These are phyloP conservation scores for Dipteronia dyeriana DNA, from an alignment of 345 rosid species.

Conservation along the genomic window DNA sequence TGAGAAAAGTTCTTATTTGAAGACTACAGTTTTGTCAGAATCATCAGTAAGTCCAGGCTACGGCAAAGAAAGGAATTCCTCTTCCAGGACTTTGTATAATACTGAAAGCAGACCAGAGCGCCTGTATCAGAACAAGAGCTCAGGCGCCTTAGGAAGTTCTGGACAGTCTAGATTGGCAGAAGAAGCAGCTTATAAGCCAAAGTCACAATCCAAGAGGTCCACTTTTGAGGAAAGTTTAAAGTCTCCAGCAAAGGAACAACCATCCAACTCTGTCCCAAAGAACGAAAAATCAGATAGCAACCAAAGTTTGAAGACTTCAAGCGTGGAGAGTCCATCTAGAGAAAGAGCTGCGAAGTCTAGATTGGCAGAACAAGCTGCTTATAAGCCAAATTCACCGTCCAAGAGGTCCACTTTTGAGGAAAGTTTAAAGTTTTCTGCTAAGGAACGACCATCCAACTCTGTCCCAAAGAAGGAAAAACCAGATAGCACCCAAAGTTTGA, in stretches of 20 bases:
- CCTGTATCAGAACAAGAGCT: conserved; percentile 21
- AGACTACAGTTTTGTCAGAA: conserved; percentile 25
- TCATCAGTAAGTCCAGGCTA: conserved; percentile 17
- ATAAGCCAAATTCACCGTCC: conserved; percentile 18
- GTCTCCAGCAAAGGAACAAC: conserved; percentile 35
- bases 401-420: conserved; percentile 23
- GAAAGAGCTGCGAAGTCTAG: conserved; percentile 38
- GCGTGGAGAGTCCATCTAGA: conserved; percentile 23
- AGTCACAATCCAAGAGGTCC: conserved; percentile 20
- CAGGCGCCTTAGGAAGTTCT: conserved; percentile 17
- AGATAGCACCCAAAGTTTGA: conserved; percentile 28
- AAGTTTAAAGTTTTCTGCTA: conserved; percentile 28
- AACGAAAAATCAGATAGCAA: conserved; percentile 30
- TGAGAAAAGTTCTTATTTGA: conserved; percentile 28
- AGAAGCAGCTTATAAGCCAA: conserved; percentile 14
- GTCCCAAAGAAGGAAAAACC: conserved; percentile 32
- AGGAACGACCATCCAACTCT: conserved; percentile 30
- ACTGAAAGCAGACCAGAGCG: conserved; percentile 22
- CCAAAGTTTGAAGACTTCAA: conserved; percentile 25
- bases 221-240: conserved; percentile 20
- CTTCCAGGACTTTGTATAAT: conserved; percentile 19
- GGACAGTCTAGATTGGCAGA: conserved; percentile 24
- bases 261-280: conserved; percentile 31
- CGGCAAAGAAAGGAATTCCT: conserved; percentile 21
- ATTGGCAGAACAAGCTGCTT: conserved; percentile 17